Percentiles rank a stretch among this genome's conserved stretches.
phyloP scores from a whole-genome alignment of 2,329 filamentous ascomycete genomes.

The Claviceps monticola region DNA sequence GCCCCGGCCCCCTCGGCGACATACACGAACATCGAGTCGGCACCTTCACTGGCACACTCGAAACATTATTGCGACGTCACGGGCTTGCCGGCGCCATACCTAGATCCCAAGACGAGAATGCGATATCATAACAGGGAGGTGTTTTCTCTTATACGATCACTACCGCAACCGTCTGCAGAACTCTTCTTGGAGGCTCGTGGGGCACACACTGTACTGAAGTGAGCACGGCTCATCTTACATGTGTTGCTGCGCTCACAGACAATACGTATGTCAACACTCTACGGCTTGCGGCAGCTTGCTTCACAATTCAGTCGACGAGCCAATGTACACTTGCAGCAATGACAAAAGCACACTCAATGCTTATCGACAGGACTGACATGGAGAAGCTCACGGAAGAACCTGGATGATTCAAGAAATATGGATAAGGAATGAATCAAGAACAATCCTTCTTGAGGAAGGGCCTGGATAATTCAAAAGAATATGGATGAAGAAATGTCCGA shows the following conservation, averaged over 20 bases:
- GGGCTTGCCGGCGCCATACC: constrained; percentile 78
- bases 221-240: constrained; percentile 15
- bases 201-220: constrained; percentile 89
- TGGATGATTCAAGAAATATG: too few species aligned
- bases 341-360: background rate
- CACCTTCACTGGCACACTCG: constrained; percentile 71
- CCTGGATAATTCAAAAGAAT: background rate
- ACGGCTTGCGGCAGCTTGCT: background rate
- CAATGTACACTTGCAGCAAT: background rate
- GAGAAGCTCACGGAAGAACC: background rate
- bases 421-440: too few species aligned
- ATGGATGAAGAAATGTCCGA: constrained; percentile 43
- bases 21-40: constrained; percentile 93
- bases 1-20: constrained; percentile 55
- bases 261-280: background rate
- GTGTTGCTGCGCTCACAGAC: background rate
- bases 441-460: too few species aligned
- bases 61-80: constrained; percentile 95
- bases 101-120: constrained; percentile 87
- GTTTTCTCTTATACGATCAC: constrained; percentile 65
- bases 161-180: constrained; percentile 75
- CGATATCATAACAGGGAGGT: constrained; percentile 90
- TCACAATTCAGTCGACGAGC: too few species aligned
- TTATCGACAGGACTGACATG: background rate
- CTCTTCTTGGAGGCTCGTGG: constrained; percentile 80